phyloP scores from a whole-genome alignment of 345 rosid species.

The Sisymbrium irio region DNA sequence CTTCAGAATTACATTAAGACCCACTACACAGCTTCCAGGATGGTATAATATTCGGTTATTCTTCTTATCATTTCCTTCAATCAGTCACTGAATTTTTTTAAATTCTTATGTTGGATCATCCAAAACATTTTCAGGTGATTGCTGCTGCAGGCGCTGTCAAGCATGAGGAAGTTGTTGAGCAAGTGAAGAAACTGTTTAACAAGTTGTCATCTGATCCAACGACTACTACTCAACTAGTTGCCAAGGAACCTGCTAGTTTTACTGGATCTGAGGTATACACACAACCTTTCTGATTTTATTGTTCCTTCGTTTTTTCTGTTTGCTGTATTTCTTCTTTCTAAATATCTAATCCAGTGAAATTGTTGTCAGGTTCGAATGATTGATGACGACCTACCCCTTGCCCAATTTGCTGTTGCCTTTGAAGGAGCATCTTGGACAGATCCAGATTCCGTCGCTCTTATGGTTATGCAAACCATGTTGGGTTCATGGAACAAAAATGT shows the following conservation, averaged over 20 bases:
- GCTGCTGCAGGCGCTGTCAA: slow-evolving; percentile 97
- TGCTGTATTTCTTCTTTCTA: slow-evolving; percentile 7
- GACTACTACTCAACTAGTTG: slow-evolving; percentile 79
- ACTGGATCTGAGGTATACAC: slow-evolving; percentile 94
- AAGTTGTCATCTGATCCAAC: slow-evolving; percentile 83
- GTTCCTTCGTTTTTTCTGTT: neutral
- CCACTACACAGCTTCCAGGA: slow-evolving; percentile 97
- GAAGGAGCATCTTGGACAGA: slow-evolving; percentile 98
- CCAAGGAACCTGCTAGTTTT: slow-evolving; percentile 76
- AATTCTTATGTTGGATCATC: neutral
- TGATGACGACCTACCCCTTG: slow-evolving; percentile 91
- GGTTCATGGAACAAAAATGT: slow-evolving; percentile 92
- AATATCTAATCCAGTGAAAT: neutral
- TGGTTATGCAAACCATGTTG: slow-evolving; percentile 99
- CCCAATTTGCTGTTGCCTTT: slow-evolving; percentile 98
- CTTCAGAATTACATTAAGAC: slow-evolving; percentile 82
- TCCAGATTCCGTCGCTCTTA: slow-evolving; percentile 90
- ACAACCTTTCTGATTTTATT: neutral
- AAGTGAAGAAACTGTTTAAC: slow-evolving; percentile 76
- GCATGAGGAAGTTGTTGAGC: slow-evolving; percentile 93
- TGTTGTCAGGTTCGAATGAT: slow-evolving; percentile 78
- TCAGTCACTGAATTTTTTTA: neutral
- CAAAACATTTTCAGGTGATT: slow-evolving; percentile 59
- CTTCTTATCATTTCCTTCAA: neutral
- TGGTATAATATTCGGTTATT: slow-evolving; percentile 44